These are phyloP conservation scores for Ilex paraguariensis DNA, from an alignment of 305 asterid genomes.

Conservation along the genomic window DNA sequence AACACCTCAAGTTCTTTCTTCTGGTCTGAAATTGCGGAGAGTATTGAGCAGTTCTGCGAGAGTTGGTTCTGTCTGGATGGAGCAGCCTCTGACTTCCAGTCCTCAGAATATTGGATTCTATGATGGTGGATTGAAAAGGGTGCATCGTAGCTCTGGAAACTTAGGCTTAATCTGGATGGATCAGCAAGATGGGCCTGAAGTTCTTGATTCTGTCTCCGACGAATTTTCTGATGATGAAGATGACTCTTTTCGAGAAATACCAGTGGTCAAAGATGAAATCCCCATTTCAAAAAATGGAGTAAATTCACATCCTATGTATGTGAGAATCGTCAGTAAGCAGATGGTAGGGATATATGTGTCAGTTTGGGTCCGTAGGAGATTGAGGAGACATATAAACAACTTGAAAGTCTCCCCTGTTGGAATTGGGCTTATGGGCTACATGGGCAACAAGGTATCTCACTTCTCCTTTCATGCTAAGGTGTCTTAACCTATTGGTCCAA, in stretches of 20 bases:
- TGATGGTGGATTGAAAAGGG: constrained; percentile 44
- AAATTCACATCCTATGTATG: constrained; percentile 39
- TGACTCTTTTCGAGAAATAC: constrained; percentile 35
- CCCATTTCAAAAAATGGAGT: constrained; percentile 9
- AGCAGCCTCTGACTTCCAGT: constrained; percentile 15
- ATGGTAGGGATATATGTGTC: constrained; percentile 97
- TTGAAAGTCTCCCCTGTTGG: constrained; percentile 91
- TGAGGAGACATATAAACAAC: constrained; percentile 73
- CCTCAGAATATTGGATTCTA: background rate
- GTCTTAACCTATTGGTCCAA: too few relatives aligned
- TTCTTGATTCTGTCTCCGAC: constrained; percentile 40
- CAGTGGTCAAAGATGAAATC: constrained; percentile 21
- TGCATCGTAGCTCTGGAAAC: constrained; percentile 50
- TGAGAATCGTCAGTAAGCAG: constrained; percentile 87
- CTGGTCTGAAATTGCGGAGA: constrained; percentile 48
- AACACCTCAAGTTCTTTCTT: constrained; percentile 46
- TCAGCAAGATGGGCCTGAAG: constrained; percentile 39
- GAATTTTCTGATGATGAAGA: constrained; percentile 51
- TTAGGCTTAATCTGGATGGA: constrained; percentile 42
- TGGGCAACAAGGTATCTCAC: constrained; percentile 82
- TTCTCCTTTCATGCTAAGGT: background rate
- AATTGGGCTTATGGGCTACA: constrained; percentile 90
- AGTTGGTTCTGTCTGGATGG: constrained; percentile 25
- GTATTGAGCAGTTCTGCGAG: constrained; percentile 59
- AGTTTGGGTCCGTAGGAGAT: constrained; percentile 71